Evolutionary conservation across 345 rosid genomes (phyloP).

Genomic region (Euphorbia tirucalli): DNA sequence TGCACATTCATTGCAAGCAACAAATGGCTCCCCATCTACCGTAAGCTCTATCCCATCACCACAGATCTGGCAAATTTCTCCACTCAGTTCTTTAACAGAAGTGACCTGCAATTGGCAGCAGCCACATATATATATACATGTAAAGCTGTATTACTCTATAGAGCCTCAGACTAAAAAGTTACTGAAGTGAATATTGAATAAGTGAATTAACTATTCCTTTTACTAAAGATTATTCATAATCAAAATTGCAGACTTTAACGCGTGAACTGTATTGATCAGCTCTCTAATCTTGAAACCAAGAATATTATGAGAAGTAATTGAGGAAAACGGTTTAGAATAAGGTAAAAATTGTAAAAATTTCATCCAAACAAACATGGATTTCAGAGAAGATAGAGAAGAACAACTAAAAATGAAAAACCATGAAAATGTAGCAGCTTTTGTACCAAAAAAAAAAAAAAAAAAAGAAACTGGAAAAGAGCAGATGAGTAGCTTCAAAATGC

Average conservation of each 20-base stretch:
- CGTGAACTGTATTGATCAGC: constrained; percentile 20
- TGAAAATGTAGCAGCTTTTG: neutral
- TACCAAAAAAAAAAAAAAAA: too few species aligned
- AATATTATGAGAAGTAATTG: too few species aligned
- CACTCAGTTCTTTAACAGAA: constrained; percentile 63
- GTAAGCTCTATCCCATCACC: constrained; percentile 78
- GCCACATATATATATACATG: constrained; percentile 4
- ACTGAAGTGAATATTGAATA: neutral
- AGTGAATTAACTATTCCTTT: constrained; percentile 6
- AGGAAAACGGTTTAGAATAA: too few species aligned
- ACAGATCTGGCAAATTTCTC: constrained; percentile 88
- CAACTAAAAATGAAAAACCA: neutral
- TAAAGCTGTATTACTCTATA: constrained; percentile 14
- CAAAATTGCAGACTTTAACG: constrained; percentile 19
- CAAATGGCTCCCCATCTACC: constrained; percentile 74
- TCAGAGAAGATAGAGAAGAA: neutral
- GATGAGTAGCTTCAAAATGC: neutral
- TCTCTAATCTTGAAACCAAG: constrained; percentile 27
- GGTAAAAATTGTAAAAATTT: too few species aligned
- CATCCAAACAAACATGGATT: neutral
- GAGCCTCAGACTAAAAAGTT: constrained; percentile 1
- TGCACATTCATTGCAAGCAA: constrained; percentile 97
- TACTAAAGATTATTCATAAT: constrained; percentile 10
- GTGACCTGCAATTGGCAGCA: constrained; percentile 46
- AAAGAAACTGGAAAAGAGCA: neutral